A percentile compares a stretch with the other conserved stretches of the same genome.
These are phyloP conservation scores for Albophoma yamanashiensis DNA, from an alignment of 2,329 filamentous ascomycete species.

Conservation along the genomic window DNA sequence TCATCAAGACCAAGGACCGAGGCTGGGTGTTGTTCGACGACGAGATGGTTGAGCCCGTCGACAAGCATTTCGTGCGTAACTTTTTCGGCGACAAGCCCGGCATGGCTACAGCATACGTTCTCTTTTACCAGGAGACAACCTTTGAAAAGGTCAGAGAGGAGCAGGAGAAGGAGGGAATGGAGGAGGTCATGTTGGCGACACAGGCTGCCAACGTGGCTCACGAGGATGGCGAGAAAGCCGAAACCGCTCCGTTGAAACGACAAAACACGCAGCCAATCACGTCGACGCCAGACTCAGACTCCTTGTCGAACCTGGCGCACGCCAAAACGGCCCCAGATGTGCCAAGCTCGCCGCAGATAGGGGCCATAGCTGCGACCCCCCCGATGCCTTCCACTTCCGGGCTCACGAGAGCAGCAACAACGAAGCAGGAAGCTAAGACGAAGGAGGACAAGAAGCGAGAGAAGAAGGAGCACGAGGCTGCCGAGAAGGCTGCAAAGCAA, in stretches of 20 bases:
- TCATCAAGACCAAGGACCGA: constrained; percentile 92
- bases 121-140: constrained; percentile 92
- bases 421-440: constrained; percentile 23
- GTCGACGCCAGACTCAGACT: constrained; percentile 35
- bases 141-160: constrained; percentile 61
- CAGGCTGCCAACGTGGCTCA: constrained; percentile 45
- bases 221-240: constrained; percentile 34
- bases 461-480: constrained; percentile 55
- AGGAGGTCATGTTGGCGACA: constrained; percentile 46
- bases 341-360: constrained; percentile 8
- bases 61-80: constrained; percentile 90
- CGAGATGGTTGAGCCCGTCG: constrained; percentile 95
- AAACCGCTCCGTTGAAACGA: constrained; percentile 34
- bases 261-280: constrained; percentile 38
- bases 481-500: constrained; percentile 46
- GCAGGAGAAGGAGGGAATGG: constrained; percentile 68
- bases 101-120: constrained; percentile 87
- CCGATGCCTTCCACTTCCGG: not conserved
- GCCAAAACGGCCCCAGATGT: constrained; percentile 49
- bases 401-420: constrained; percentile 10
- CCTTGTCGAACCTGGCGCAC: constrained; percentile 52
- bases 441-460: constrained; percentile 55
- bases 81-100: constrained; percentile 93
- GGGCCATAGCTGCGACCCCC: constrained; percentile 1
- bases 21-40: constrained; percentile 97